Evolutionary conservation across 257 asterid genomes (phyloP), one percentile per base, ranked within the genome.

Genomic region (Sherardia arvensis): DNA sequence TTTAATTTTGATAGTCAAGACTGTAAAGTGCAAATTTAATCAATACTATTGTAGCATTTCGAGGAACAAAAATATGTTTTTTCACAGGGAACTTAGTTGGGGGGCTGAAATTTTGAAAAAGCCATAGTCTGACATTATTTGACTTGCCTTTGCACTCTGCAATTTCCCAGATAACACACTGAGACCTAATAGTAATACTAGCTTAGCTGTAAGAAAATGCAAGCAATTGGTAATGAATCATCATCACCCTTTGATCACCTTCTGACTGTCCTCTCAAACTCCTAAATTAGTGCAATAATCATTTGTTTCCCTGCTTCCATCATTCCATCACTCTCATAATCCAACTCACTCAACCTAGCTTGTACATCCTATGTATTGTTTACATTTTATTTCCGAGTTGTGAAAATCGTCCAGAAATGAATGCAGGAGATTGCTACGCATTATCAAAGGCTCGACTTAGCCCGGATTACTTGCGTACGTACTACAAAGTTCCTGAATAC

Each of bases 61-160:
- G 67, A 63, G 59, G 45, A 61, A n/a, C n/a, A 5, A 15, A 56
- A 28, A 29, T 43, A 63, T 28, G 21, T 27, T 64, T 47, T 64
- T n/a, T 47, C 67, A 63, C 45, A 9, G 59, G 26, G 20, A 43
- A 62, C 17, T 14, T 26, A 30, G 6, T 30, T 30, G 5, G 7
- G 59, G 30, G 36, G 25, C 14, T 43, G 23, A 25, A 40, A 45
- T n/a, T n/a, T 6, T 23, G 32, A 29, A 53, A 64, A 30, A 28
- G 68, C n/a, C n/a, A n/a, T 64, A 11, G 57, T 9, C 68, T 49
- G 68, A 64, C 68, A 64, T 61, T 64, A 64, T 61, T 64, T 64
- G 68, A 64, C 68, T 29, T 48, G 12, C 58, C 15, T 53, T 20
- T 20, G 27, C 27, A n/a, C 23, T 17, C 2, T 49, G 56, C 56